These are phyloP conservation scores for Arthroderma sp. DNA, from an alignment of 2,329 filamentous ascomycete genomes.

Conservation along the genomic window DNA sequence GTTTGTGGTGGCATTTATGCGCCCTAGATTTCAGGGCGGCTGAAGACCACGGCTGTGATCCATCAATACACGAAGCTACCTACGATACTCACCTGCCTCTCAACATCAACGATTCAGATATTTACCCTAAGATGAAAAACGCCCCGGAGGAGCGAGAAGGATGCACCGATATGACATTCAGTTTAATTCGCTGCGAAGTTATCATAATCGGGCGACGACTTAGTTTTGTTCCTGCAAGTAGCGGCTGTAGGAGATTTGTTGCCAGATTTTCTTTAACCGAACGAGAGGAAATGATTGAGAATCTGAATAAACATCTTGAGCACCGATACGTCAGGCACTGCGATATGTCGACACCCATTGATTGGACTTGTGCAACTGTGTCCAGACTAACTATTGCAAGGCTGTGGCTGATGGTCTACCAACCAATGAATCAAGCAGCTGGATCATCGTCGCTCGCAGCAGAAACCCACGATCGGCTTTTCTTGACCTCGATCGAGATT, in stretches of 20 bases:
- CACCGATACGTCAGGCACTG: conserved; percentile 42
- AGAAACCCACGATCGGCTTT: conserved; percentile 54
- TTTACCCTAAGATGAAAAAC: conserved; percentile 36
- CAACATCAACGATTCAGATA: conserved; percentile 41
- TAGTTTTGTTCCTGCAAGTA: conserved; percentile 22
- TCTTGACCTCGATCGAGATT: conserved; percentile 59
- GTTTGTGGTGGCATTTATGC: conserved; percentile 39
- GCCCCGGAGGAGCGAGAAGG: conserved; percentile 37
- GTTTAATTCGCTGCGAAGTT: conserved; percentile 42
- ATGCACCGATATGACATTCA: conserved; percentile 41
- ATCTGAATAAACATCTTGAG: conserved; percentile 42
- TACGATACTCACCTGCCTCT: conserved; percentile 37
- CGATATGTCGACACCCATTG: conserved; percentile 40
- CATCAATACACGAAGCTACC: conserved; percentile 29
- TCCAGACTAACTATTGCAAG: conserved; percentile 62
- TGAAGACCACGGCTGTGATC: conserved; percentile 38
- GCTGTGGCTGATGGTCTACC: conserved; percentile 63
- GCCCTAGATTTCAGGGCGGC: conserved; percentile 36
- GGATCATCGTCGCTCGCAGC: conserved; percentile 41
- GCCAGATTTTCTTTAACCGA: conserved; percentile 17
- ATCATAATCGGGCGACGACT: conserved; percentile 29
- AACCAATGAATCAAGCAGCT: conserved; percentile 53
- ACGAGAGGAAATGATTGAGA: conserved; percentile 36
- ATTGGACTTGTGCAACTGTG: conserved; percentile 56
- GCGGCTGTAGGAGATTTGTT: conserved; percentile 11